A percentile compares a stretch with the other conserved stretches of the same genome.
Conservation (phyloP, 441 rosid genomes). For the Sinapis alba region DNA sequence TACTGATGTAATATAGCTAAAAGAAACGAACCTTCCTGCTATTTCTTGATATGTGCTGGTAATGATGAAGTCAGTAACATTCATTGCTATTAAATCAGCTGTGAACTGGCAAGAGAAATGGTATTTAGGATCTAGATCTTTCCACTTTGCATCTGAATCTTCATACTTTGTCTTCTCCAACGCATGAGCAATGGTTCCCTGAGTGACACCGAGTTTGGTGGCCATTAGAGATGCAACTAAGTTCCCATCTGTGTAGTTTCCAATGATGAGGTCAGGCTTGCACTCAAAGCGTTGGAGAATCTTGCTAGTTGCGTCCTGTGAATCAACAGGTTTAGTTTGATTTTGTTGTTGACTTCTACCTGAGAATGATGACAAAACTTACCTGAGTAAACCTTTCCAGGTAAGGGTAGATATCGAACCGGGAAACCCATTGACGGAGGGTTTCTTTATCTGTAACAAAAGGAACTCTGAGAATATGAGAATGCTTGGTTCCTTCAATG, state of each 20-base stretch:
- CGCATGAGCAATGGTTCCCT: constrained; percentile 91
- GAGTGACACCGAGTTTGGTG: constrained; percentile 75
- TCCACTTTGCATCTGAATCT: constrained; percentile 92
- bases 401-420: constrained; percentile 88
- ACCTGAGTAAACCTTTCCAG: constrained; percentile 79
- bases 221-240: constrained; percentile 92
- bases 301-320: constrained; percentile 68
- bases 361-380: not conserved
- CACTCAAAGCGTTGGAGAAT: constrained; percentile 64
- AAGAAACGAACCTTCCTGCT: constrained; percentile 71
- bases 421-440: constrained; percentile 82
- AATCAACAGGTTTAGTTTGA: not conserved
- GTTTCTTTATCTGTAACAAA: constrained; percentile 70
- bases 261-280: constrained; percentile 91
- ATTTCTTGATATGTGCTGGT: constrained; percentile 96
- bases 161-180: constrained; percentile 90
- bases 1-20: not conserved
- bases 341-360: constrained; percentile 7
- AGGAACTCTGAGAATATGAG: constrained; percentile 86
- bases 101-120: constrained; percentile 95
- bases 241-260: constrained; percentile 94
- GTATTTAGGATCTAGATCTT: constrained; percentile 75
- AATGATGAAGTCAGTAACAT: constrained; percentile 80
- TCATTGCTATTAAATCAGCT: constrained; percentile 88
- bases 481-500: constrained; percentile 66